Conservation (phyloP, 805 yeast species). For the Torulaspora maleeae region DNA sequence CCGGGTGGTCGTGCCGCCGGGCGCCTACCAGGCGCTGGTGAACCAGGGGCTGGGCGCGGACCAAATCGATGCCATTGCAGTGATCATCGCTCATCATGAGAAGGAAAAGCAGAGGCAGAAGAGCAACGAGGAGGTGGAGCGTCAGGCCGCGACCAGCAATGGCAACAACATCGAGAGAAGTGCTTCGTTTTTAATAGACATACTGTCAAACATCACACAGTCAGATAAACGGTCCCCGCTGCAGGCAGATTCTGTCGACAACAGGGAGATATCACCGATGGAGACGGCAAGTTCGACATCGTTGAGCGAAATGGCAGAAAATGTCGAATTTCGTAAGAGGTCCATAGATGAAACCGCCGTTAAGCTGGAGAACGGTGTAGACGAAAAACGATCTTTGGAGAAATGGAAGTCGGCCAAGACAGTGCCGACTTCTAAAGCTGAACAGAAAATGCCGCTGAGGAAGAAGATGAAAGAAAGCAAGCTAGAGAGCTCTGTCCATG, state of each 20-base stretch:
- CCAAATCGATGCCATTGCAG: constrained; percentile 70
- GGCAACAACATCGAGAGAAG: constrained; percentile 1
- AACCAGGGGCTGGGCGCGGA: constrained; percentile 63
- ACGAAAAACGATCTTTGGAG: not conserved
- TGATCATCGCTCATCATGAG: constrained; percentile 68
- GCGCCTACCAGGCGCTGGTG: constrained; percentile 58
- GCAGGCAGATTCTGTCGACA: not conserved
- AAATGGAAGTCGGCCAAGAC: constrained; percentile 5
- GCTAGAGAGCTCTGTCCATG: constrained; percentile 71
- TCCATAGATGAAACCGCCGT: not conserved
- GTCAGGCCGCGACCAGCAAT: not conserved
- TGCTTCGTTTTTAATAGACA: constrained; percentile 7
- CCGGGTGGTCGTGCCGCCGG: constrained; percentile 64
- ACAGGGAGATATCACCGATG: not conserved
- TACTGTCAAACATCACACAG: constrained; percentile 1
- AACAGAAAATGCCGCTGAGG: constrained; percentile 39
- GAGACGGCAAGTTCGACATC: not conserved
- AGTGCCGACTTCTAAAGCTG: not conserved
- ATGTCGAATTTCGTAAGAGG: not conserved
- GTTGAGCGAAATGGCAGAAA: not conserved
- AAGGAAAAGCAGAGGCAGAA: constrained; percentile 22
- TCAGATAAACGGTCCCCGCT: not conserved
- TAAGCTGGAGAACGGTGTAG: not conserved
- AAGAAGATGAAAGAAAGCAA: constrained; percentile 90
- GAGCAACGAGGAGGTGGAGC: constrained; percentile 39